Base-by-base conservation (phyloP, 352 stramenopile species). In the Albugo candida region DNA sequence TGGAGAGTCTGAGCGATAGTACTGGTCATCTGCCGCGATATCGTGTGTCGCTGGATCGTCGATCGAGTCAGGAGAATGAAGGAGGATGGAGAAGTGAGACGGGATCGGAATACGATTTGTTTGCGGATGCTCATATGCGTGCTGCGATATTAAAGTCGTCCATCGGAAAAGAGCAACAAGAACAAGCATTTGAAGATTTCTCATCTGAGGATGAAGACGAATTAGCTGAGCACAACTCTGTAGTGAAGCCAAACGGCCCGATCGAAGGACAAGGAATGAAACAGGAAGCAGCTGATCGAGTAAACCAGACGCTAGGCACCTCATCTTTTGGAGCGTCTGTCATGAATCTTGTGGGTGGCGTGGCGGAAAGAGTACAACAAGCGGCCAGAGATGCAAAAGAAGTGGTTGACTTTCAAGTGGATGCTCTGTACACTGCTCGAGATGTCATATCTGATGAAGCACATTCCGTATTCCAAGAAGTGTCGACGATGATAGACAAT, bases 381-480 rank as follows among this genome's bases (percentile, higher is more conserved):
- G 76, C 69, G 0, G 75, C 76, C 6, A 76, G 79, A 45, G 69
- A 82, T 31, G 75, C 75, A 18, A 85, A 84, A 53, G 72, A 83
- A 27, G 72, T 51, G 0, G 60, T 88, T 2, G 72, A 88, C 36
- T 79, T 71, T 41, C 54, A 69, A 5, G 70, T 88, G 1, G 75
- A 88, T 49, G 74, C 67, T 13, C 48, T 88, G 13, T 82, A 83
- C 36, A 83, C 67, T 12, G 71, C 71, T 2, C 78, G 73, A 45
- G 75, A 88, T 44, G 59, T 55, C 6, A 51, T 85, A 0, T 63
- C 68, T 1, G 75, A 88, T 44, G 72, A 88, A 55, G 67, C 72
- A 4, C 62, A 83, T 39, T 61, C 56, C 0, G 53, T 85, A 21
- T 56, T 83, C 12, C 56, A 78, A 50, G 70, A 79, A 44, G 70